Evolutionary conservation across 768 basidiomycete species (phyloP).

Genomic region (Lactarius sp.): DNA sequence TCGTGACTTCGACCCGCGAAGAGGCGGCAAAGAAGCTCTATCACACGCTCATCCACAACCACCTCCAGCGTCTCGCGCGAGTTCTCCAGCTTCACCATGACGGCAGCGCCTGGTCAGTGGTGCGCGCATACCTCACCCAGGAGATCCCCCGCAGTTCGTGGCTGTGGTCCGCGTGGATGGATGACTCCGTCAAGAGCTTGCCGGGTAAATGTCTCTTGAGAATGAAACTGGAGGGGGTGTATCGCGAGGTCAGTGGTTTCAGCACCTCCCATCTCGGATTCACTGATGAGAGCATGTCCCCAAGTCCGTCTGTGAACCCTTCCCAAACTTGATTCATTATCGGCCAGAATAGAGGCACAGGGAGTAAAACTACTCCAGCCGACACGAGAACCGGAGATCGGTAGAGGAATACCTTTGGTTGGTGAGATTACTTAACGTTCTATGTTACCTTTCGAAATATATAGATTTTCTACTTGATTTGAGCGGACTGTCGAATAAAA

Average conservation of each 20-base stretch:
- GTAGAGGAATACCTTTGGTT: not conserved
- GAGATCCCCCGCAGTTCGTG: constrained; percentile 44
- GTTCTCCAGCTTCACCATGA: constrained; percentile 48
- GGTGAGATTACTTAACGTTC: too few species aligned
- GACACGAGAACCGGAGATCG: not conserved
- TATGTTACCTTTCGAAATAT: not conserved
- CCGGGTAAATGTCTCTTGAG: constrained; percentile 54
- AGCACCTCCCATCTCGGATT: not conserved
- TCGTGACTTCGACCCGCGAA: constrained; percentile 43
- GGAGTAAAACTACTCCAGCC: not conserved
- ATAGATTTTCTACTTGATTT: not conserved
- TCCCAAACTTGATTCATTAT: constrained; percentile 53
- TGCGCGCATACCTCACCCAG: constrained; percentile 42
- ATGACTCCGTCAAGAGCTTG: constrained; percentile 29
- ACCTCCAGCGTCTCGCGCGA: constrained; percentile 52
- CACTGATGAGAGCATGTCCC: constrained; percentile 8
- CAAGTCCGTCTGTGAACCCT: constrained; percentile 49
- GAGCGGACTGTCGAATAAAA: too few species aligned
- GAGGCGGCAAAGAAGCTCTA: constrained; percentile 55
- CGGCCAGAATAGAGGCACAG: constrained; percentile 20
- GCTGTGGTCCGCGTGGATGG: constrained; percentile 44
- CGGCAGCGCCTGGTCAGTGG: constrained; percentile 48
- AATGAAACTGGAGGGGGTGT: constrained; percentile 53
- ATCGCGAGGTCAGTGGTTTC: constrained; percentile 44
- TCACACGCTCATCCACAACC: constrained; percentile 56